phyloP scores from a whole-genome alignment of 306 rosid species.

The Trifolium pratense region DNA sequence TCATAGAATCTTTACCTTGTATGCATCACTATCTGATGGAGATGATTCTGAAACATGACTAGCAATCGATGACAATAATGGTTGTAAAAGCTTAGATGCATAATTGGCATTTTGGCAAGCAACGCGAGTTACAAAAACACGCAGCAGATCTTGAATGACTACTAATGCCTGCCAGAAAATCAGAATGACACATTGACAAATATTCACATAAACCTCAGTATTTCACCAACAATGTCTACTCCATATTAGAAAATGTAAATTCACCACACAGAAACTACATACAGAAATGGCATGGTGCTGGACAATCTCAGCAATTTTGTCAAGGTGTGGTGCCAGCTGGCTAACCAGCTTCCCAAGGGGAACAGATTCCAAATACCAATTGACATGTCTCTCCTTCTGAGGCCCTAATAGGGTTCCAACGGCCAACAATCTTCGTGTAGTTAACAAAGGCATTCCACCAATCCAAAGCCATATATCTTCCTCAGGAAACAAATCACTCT shows the following conservation, averaged over 20 bases:
- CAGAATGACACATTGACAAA: constrained; percentile 28
- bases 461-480: constrained; percentile 96
- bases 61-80: constrained; percentile 64
- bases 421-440: constrained; percentile 81
- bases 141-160: constrained; percentile 90
- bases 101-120: constrained; percentile 65
- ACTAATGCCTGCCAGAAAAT: constrained; percentile 65
- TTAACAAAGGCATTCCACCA: constrained; percentile 85
- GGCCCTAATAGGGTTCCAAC: constrained; percentile 86
- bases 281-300: constrained; percentile 93
- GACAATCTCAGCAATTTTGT: constrained; percentile 80
- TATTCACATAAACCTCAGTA: constrained; percentile 27
- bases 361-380: constrained; percentile 86
- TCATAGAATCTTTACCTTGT: constrained; percentile 58
- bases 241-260: constrained; percentile 33
- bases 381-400: constrained; percentile 73
- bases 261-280: constrained; percentile 52
- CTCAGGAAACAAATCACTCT: constrained; percentile 93
- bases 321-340: constrained; percentile 79
- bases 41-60: constrained; percentile 60
- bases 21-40: constrained; percentile 70
- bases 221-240: constrained; percentile 21
- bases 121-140: constrained; percentile 76
- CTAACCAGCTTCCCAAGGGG: constrained; percentile 76
- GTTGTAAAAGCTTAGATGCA: constrained; percentile 69